Evolutionary conservation across 805 yeast species (phyloP).

Genomic region (Myxozyma geophila): DNA sequence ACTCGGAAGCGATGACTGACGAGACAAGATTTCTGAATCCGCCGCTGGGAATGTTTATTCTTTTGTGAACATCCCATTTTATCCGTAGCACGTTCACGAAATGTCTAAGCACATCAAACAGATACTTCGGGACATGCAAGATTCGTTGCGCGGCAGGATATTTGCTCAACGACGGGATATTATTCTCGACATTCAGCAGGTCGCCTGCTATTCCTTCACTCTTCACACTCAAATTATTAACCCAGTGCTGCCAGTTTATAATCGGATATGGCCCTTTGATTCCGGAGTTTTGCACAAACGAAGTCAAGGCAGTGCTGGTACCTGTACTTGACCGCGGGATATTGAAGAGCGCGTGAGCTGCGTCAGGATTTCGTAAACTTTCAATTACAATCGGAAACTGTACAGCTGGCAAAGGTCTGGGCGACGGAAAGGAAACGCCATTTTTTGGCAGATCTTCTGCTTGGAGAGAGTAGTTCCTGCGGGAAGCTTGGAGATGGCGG

Average conservation of each 20-base stretch:
- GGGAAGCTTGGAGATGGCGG: not conserved
- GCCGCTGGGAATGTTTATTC: slow-evolving; percentile 1
- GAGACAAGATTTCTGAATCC: slow-evolving; percentile 6
- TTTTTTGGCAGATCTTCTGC: slow-evolving; percentile 5
- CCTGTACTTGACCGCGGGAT: slow-evolving; percentile 11
- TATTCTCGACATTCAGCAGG: not conserved
- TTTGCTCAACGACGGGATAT: slow-evolving; percentile 11
- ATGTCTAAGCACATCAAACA: not conserved
- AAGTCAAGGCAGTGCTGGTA: not conserved
- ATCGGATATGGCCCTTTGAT: slow-evolving; percentile 18
- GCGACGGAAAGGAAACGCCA: slow-evolving; percentile 9
- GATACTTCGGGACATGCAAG: not conserved
- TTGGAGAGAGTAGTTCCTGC: not conserved
- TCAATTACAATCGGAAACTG: not conserved
- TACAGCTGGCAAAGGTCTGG: slow-evolving; percentile 5
- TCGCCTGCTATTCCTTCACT: not conserved
- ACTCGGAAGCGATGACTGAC: slow-evolving; percentile 17
- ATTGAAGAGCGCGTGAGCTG: not conserved
- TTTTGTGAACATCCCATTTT: not conserved
- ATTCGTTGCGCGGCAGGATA: not conserved
- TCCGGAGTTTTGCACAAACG: not conserved
- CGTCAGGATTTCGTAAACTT: not conserved
- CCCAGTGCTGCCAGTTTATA: slow-evolving; percentile 36
- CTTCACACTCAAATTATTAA: slow-evolving; percentile 8
- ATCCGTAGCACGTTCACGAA: not conserved